Base-by-base conservation (phyloP, 257 asterid species). In the Ajuga chamaepitys region DNA sequence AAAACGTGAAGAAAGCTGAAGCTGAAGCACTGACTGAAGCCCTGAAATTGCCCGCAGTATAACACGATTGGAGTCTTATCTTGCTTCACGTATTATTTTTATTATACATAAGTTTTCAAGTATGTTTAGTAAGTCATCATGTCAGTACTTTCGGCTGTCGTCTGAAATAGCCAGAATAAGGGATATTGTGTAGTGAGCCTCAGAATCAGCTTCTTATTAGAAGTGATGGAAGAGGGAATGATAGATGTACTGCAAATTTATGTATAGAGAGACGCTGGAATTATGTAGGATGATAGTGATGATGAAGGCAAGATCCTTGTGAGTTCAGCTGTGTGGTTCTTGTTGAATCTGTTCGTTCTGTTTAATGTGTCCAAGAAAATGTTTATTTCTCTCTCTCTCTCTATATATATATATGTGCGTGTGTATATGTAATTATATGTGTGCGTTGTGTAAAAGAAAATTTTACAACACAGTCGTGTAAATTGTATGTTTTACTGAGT, bases 1-100 rank as follows among this genome's bases (percentile, higher is more conserved):
- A 83, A 53, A 83, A 72, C 35, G 78, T 85, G 58, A 78, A 24
- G 16, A 77, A 71, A 60, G 83, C 80, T 20, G 93, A 85, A 77
- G 71, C 82, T 11, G 92, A 80, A 72, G 81, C 85, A 38, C 73
- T 76, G 37, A 66, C 54, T 0, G 75, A 65, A 65, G 71, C 70
- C 9, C 61, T 69, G 3, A 42, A 51, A 16, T 6, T 72, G 45
- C 44, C 67, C 11, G 1, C 51, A 0, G 13, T 56, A 38, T 58
- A 71, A 24, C 40, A 4, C 21, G 21, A 37, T 11, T 16, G 38
- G 47, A 24, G 26, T 12, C 7, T 56, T 3, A 21, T 52, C 34
- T 12, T 28, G 17, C 20, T 48, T 5, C n/a, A 20, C 11, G 5
- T 2, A 20, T 64, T 67, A 26, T 21, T n/a, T 2, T 24, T 25